A percentile compares a stretch with the other conserved stretches of the same genome.
These are phyloP conservation scores for Penicillium roqueforti DNA, from an alignment of 495 filamentous ascomycete genomes.

Conservation along the genomic window DNA sequence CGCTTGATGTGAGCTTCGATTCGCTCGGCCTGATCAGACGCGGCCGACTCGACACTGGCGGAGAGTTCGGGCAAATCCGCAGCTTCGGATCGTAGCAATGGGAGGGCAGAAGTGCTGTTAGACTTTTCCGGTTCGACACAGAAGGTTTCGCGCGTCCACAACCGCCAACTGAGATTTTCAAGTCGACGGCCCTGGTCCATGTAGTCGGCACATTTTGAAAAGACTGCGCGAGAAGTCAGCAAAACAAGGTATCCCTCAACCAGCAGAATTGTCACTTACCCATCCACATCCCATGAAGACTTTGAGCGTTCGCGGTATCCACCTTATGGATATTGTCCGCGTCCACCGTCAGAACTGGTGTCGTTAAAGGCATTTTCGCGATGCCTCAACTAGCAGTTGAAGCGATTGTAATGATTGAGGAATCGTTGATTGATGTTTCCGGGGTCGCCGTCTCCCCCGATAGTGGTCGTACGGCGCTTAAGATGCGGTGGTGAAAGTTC, in stretches of 20 bases:
- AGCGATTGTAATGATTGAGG: not conserved
- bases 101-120: conserved; percentile 40
- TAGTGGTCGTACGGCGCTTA: conserved; percentile 49
- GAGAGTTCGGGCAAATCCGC: conserved; percentile 79
- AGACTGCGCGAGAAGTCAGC: conserved; percentile 53
- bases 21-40: conserved; percentile 67
- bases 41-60: conserved; percentile 81
- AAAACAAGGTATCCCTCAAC: not conserved
- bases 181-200: conserved; percentile 88
- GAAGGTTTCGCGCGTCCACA: conserved; percentile 96
- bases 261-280: conserved; percentile 54
- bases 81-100: conserved; percentile 41
- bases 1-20: conserved; percentile 61
- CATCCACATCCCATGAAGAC: conserved; percentile 96
- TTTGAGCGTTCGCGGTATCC: conserved; percentile 86
- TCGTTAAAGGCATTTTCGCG: conserved; percentile 59
- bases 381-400: conserved; percentile 20
- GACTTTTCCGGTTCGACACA: conserved; percentile 74
- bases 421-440: conserved; percentile 30
- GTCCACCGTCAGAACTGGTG: conserved; percentile 76
- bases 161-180: conserved; percentile 92
- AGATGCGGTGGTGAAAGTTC: conserved; percentile 22
- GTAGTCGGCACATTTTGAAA: conserved; percentile 90
- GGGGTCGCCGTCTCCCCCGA: conserved; percentile 52
- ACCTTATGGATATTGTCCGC: conserved; percentile 87